Conservation (phyloP, 1,284 basidiomycete genomes). For the Trichosporon sp. region DNA sequence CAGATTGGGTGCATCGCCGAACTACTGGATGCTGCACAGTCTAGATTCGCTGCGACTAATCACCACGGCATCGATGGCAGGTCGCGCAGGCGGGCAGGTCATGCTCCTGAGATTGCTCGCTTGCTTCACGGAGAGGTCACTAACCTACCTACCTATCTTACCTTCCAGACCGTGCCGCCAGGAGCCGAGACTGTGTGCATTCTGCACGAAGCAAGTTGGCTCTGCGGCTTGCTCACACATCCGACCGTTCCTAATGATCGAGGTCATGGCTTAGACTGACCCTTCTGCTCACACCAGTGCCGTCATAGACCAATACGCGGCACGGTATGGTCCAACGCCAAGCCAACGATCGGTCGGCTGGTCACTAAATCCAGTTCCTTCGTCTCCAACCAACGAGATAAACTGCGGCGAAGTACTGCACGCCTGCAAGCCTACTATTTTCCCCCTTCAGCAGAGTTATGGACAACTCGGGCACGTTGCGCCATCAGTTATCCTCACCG, state of each 20-base stretch:
- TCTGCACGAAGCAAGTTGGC: too few relatives aligned
- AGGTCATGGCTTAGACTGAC: too few relatives aligned
- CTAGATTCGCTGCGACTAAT: not conserved
- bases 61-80: not conserved
- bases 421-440: not conserved
- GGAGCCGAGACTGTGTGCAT: too few relatives aligned
- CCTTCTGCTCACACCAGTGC: not conserved
- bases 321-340: too few relatives aligned
- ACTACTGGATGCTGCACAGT: not conserved
- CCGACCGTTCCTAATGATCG: too few relatives aligned
- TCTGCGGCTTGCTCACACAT: not conserved
- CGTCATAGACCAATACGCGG: too few relatives aligned
- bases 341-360: not conserved
- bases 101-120: too few relatives aligned
- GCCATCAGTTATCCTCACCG: too few relatives aligned
- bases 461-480: too few relatives aligned
- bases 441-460: too few relatives aligned
- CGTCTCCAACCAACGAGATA: not conserved
- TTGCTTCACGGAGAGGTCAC: too few relatives aligned
- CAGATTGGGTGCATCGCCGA: not conserved
- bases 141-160: too few relatives aligned
- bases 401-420: not conserved
- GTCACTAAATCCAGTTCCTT: not conserved
- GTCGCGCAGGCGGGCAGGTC: not conserved
- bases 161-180: not conserved